Evolutionary conservation across 2,329 filamentous ascomycete genomes (phyloP), one percentile per base, ranked within the genome.

Genomic region (Cucurbitaria berberidis): DNA sequence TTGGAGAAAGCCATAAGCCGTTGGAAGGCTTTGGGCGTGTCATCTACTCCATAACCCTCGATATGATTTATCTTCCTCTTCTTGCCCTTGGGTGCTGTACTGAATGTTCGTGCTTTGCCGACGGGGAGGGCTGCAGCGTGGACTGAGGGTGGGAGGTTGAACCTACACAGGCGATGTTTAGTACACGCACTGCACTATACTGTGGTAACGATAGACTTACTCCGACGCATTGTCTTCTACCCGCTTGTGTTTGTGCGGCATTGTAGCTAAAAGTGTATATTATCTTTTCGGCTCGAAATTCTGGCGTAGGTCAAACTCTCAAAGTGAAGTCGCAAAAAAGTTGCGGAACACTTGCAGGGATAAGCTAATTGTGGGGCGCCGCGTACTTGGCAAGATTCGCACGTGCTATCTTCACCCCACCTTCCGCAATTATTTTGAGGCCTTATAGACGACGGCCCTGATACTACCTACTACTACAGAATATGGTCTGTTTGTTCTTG

Each of bases 191-290:
- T 13, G 15, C 39, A 10, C 39, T 6, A 29, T 16, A 10, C 13
- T 10, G 27, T 34, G 40, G 10, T 8, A 45, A 16, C 26, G 7
- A 24, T 29, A 36, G 29, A 63, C 66, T 45, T 65, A 78, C 75
- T 74, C 64, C 22, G 69, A 62, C 26, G 73, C 69, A 54, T 77
- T 72, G n/a, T 64, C 65, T 11, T 73, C 81, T 59, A 84, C 84
- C 61, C 89, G 83, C 59, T 89, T 93, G 74, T 96, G 91, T 77
- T 96, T 96, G 78, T 93, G 90, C 74, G 91, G 91, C 91, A 96
- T 96, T 29, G 53, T 60, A 51, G 48, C 41, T 49, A 40, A 41
- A 29, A 24, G 21, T 5, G 13, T 34, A 10, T 47, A 47, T 51
- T 40, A 39, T 44, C 46, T 46, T 27, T 21, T 8, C 15, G 21